Conservation (phyloP, 768 basidiomycete genomes). For the Tulasnella sp. region DNA sequence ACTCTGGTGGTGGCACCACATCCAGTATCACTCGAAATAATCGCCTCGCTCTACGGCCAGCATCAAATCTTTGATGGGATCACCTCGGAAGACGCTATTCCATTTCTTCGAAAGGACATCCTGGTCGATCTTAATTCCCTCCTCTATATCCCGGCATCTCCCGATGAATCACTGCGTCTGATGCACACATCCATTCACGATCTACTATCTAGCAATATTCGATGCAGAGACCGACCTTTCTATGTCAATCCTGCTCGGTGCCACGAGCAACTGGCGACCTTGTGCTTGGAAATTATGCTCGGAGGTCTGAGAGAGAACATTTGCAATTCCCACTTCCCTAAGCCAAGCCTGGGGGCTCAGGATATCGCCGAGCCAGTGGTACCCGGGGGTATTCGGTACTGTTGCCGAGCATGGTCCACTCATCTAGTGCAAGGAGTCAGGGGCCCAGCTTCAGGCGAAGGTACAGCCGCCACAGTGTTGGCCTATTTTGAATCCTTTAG, state of each 20-base stretch:
- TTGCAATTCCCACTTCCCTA: too few relatives aligned
- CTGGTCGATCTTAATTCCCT: background rate
- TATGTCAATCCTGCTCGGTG: background rate
- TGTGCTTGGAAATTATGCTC: too few relatives aligned
- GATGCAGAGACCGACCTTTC: background rate
- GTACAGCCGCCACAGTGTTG: too few relatives aligned
- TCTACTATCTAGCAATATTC: background rate
- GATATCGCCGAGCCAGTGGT: too few relatives aligned
- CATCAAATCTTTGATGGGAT: background rate
- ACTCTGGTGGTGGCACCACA: background rate
- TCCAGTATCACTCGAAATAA: background rate
- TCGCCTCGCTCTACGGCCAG: background rate
- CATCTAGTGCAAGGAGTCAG: too few relatives aligned
- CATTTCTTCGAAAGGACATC: background rate
- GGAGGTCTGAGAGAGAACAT: too few relatives aligned
- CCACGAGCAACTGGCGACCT: too few relatives aligned
- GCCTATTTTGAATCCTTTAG: too few relatives aligned
- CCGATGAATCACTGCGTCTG: background rate
- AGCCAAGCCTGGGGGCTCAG: too few relatives aligned
- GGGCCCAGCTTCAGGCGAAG: too few relatives aligned
- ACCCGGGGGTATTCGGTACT: too few relatives aligned
- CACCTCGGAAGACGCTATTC: background rate
- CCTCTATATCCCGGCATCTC: background rate
- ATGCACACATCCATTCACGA: background rate
- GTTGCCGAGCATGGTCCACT: too few relatives aligned